Percentiles rank a stretch among this genome's conserved stretches.
These are phyloP conservation scores for Podospora appendiculata DNA, from an alignment of 495 filamentous ascomycete species.

Conservation along the genomic window DNA sequence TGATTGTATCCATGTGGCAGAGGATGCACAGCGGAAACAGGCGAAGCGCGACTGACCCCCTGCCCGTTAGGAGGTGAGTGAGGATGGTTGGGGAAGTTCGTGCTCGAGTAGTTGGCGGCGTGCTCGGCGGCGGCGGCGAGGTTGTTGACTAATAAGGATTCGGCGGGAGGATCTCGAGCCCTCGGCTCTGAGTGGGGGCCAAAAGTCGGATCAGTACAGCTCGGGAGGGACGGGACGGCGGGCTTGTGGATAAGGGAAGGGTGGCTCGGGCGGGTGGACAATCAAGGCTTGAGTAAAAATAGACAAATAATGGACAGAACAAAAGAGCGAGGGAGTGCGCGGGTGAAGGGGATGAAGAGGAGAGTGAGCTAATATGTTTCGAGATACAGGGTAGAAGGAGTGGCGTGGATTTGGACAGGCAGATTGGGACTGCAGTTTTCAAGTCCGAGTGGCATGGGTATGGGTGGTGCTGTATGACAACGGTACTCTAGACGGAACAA, in stretches of 20 bases:
- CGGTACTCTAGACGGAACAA: neutral
- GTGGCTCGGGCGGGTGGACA: neutral
- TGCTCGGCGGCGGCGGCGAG: slow-evolving; percentile 7
- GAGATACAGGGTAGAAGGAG: neutral
- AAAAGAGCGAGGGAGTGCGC: neutral
- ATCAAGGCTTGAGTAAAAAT: neutral
- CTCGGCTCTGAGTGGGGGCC: slow-evolving; percentile 15
- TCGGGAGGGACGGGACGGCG: neutral
- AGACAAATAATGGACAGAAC: neutral
- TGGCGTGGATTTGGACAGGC: neutral
- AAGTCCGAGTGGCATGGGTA: neutral
- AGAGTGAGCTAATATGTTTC: neutral
- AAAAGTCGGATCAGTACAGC: slow-evolving; percentile 11
- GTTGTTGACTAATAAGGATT: slow-evolving; percentile 10
- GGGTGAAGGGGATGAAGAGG: neutral
- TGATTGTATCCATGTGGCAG: slow-evolving; percentile 29
- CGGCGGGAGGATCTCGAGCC: slow-evolving; percentile 14
- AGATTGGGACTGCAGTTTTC: neutral
- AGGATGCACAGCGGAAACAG: slow-evolving; percentile 10
- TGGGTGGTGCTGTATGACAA: neutral
- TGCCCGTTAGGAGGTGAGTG: slow-evolving; percentile 13
- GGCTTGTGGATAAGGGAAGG: neutral
- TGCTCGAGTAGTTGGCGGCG: slow-evolving; percentile 5
- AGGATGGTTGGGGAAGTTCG: slow-evolving; percentile 7
- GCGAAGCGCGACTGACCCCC: slow-evolving; percentile 8